Percentiles rank a stretch among this genome's conserved stretches.
Evolutionary conservation across 2,329 filamentous ascomycete genomes (phyloP).

Genomic region (Diplodia corticola): DNA sequence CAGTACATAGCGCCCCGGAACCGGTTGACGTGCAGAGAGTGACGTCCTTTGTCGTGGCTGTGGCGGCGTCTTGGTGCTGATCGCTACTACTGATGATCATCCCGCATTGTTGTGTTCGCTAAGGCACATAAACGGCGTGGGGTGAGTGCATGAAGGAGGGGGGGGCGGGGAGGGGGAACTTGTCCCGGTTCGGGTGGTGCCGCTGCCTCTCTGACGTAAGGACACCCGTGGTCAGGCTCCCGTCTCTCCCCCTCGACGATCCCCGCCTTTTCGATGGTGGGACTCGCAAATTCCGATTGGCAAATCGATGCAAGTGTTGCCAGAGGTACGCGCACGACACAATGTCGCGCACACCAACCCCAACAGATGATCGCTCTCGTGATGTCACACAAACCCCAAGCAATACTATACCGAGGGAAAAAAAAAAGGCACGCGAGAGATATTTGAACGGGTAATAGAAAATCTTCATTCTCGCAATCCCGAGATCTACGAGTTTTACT

Average conservation of each 20-base stretch:
- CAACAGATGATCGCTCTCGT: neutral
- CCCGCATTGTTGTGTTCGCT: neutral
- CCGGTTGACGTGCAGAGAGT: too few species aligned
- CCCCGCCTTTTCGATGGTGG: neutral
- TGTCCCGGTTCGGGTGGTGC: neutral
- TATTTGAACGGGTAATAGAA: neutral
- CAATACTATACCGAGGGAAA: neutral
- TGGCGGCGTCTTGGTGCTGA: too few species aligned
- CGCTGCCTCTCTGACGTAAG: neutral
- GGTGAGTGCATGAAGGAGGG: neutral
- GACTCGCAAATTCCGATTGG: neutral
- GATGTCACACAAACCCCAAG: neutral
- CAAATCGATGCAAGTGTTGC: too few species aligned
- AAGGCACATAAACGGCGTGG: neutral
- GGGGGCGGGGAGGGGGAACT: neutral
- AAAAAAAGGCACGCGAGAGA: neutral
- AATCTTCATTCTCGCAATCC: slow-evolving; percentile 16
- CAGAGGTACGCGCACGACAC: too few species aligned
- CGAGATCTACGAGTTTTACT: slow-evolving; percentile 1
- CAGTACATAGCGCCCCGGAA: too few species aligned
- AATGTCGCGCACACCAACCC: neutral
- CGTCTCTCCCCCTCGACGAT: neutral
- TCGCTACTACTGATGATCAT: too few species aligned
- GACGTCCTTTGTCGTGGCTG: too few species aligned
- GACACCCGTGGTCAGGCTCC: too few species aligned